These are phyloP conservation scores for Pleomassaria siparia DNA, from an alignment of 2,329 filamentous ascomycete genomes.

Conservation along the genomic window DNA sequence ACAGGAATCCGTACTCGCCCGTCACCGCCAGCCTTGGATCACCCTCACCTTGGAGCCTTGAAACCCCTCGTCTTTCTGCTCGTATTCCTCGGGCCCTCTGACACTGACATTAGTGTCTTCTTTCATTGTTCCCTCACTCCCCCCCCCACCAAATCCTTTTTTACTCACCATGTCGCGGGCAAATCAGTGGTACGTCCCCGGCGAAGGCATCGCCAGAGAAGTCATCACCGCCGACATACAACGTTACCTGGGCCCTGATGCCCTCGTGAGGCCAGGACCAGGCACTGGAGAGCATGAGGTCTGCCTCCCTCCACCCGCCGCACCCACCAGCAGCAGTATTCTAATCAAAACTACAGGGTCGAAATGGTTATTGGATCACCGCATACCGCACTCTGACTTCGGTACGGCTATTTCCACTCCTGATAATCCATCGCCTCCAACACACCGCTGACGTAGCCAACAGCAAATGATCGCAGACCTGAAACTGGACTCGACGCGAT, in stretches of 20 bases:
- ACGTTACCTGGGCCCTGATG: constrained; percentile 54
- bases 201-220: constrained; percentile 53
- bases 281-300: constrained; percentile 50
- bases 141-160: too few species aligned
- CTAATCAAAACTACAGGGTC: constrained; percentile 38
- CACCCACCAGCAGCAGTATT: constrained; percentile 6
- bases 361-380: constrained; percentile 54
- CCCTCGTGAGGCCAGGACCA: constrained; percentile 51
- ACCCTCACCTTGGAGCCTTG: constrained; percentile 31
- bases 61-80: constrained; percentile 33
- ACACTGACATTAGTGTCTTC: constrained; percentile 41
- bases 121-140: constrained; percentile 30
- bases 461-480: constrained; percentile 55
- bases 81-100: constrained; percentile 36
- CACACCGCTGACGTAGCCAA: constrained; percentile 19
- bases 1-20: constrained; percentile 25
- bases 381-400: constrained; percentile 54
- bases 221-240: constrained; percentile 57
- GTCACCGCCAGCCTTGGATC: constrained; percentile 24
- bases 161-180: constrained; percentile 34
- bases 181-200: constrained; percentile 54
- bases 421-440: neutral
- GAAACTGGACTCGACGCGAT: constrained; percentile 50
- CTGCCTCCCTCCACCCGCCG: constrained; percentile 20
- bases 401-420: constrained; percentile 36